Conservation (phyloP, 2,329 filamentous ascomycete species). For the Eurotiales sp. region DNA sequence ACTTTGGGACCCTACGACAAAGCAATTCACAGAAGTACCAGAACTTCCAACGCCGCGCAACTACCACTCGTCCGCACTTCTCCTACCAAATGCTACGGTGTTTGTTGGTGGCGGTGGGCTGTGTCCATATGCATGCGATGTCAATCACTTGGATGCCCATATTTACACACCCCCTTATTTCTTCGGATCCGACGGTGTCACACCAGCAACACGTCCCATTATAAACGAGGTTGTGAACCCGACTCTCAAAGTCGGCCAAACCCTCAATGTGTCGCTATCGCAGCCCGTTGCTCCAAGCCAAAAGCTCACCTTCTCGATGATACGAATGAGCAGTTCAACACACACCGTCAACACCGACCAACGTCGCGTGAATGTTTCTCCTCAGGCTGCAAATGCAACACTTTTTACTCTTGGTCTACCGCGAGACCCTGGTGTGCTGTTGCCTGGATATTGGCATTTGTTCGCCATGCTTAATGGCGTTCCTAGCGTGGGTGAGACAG, state of each 20-base stretch:
- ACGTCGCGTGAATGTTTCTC: conserved; percentile 46
- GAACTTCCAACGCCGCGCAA: conserved; percentile 41
- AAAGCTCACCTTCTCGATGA: conserved; percentile 34
- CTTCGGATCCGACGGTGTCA: conserved; percentile 42
- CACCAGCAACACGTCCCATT: conserved; percentile 38
- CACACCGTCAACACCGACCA: conserved; percentile 58
- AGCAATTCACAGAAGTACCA: conserved; percentile 37
- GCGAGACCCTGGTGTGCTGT: conserved; percentile 45
- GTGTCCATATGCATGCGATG: conserved; percentile 42
- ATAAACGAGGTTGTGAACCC: conserved; percentile 35
- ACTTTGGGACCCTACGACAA: conserved; percentile 42
- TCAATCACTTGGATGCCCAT: conserved; percentile 52
- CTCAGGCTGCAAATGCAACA: conserved; percentile 21
- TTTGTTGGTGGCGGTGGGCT: conserved; percentile 51
- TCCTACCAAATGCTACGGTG: conserved; percentile 50
- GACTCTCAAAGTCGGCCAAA: conserved; percentile 29
- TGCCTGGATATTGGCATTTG: conserved; percentile 53
- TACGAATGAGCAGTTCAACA: conserved; percentile 49
- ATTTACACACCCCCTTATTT: conserved; percentile 55
- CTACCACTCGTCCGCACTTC: conserved; percentile 48
- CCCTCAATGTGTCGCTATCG: conserved; percentile 30
- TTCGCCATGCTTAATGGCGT: conserved; percentile 49
- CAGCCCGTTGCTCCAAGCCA: conserved; percentile 21
- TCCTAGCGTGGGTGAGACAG: conserved; percentile 45
- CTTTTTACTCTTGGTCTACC: conserved; percentile 43